phyloP scores from a whole-genome alignment of 164 flowering plant species.

The Piper longum region DNA sequence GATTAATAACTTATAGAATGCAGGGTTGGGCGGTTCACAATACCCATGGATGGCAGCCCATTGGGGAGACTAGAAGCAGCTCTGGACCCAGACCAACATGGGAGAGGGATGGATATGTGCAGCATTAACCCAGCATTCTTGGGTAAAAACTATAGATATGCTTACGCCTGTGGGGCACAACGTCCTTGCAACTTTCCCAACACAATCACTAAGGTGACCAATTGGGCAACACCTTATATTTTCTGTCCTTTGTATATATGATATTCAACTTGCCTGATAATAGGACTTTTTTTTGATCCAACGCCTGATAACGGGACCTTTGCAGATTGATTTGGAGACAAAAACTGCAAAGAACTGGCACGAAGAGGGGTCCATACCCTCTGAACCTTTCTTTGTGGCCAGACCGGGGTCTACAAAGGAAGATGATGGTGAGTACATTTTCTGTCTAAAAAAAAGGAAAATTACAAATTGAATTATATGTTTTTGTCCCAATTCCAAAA shows the following conservation, averaged over 20 bases:
- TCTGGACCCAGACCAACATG: constrained; percentile 78
- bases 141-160: constrained; percentile 74
- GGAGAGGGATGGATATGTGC: constrained; percentile 95
- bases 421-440: constrained; percentile 62
- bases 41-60: constrained; percentile 83
- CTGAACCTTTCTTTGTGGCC: constrained; percentile 87
- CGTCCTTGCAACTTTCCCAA: constrained; percentile 97
- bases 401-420: constrained; percentile 79
- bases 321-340: constrained; percentile 59
- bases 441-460: background rate
- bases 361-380: constrained; percentile 72
- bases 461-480: background rate
- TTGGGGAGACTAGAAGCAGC: constrained; percentile 65
- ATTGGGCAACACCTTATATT: background rate
- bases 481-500: background rate
- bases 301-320: background rate
- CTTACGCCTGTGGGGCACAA: constrained; percentile 86
- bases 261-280: background rate
- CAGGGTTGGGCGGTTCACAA: constrained; percentile 82
- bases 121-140: constrained; percentile 70
- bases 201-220: constrained; percentile 75
- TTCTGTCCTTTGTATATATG: background rate
- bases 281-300: background rate
- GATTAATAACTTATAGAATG: background rate
- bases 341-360: constrained; percentile 75